Percentiles rank a stretch among this genome's conserved stretches.
Conservation (phyloP, 2,329 filamentous ascomycete genomes). For the Neonectria sp. region DNA sequence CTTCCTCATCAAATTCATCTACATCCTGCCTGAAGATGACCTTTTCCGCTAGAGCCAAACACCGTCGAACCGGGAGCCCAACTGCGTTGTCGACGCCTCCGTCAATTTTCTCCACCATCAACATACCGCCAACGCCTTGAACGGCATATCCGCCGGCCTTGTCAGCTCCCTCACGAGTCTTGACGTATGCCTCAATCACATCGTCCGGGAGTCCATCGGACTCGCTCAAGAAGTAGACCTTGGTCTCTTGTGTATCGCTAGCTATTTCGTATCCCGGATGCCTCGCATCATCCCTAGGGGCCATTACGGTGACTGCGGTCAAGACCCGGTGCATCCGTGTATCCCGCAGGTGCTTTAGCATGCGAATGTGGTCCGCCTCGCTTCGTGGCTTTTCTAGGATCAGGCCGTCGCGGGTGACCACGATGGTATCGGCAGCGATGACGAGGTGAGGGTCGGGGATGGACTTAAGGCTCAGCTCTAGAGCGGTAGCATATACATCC, state of each 20-base stretch:
- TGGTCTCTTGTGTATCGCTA: constrained; percentile 89
- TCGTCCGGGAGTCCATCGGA: constrained; percentile 78
- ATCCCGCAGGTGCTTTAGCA: constrained; percentile 88
- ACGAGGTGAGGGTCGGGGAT: constrained; percentile 84
- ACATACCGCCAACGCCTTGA: constrained; percentile 88
- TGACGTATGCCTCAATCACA: constrained; percentile 83
- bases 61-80: constrained; percentile 85
- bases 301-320: constrained; percentile 88
- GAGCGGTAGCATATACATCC: constrained; percentile 72
- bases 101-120: constrained; percentile 91
- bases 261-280: constrained; percentile 90
- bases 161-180: constrained; percentile 91
- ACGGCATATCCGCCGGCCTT: constrained; percentile 98
- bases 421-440: constrained; percentile 91
- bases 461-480: constrained; percentile 60
- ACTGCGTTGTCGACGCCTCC: constrained; percentile 96
- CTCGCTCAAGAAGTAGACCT: constrained; percentile 85
- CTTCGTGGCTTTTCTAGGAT: constrained; percentile 93
- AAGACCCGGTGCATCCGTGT: constrained; percentile 84
- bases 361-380: constrained; percentile 85
- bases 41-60: constrained; percentile 87
- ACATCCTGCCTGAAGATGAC: constrained; percentile 84
- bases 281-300: constrained; percentile 83
- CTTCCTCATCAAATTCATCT: constrained; percentile 67
- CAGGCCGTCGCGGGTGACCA: constrained; percentile 80